Evolutionary conservation across 495 filamentous ascomycete genomes (phyloP).

Genomic region (Pyrenula massariospora): DNA sequence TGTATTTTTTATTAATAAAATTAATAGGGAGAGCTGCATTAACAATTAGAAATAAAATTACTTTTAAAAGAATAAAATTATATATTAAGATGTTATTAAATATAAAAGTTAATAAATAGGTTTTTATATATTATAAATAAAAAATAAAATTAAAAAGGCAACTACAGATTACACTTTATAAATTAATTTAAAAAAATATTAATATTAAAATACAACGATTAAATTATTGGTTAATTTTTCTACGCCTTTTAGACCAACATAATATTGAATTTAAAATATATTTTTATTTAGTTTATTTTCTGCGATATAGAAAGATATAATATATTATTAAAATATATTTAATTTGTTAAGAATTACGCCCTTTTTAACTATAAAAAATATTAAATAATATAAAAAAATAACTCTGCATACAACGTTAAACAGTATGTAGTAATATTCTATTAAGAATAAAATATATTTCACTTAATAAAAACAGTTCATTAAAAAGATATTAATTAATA

Average conservation of each 20-base stretch:
- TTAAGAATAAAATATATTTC: neutral
- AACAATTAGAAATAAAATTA: too few relatives aligned
- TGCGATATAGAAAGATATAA: neutral
- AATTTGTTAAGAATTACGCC: neutral
- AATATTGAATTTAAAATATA: neutral
- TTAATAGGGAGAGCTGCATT: too few relatives aligned
- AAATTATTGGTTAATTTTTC: neutral
- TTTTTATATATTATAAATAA: neutral
- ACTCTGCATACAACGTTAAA: neutral
- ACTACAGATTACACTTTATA: neutral
- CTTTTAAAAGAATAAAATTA: too few relatives aligned
- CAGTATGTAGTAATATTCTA: neutral
- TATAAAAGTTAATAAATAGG: neutral
- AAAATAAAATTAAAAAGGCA: neutral
- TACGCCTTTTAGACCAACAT: neutral
- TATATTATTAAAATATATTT: neutral
- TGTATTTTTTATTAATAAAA: too few relatives aligned
- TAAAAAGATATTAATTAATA: neutral
- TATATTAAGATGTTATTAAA: too few relatives aligned
- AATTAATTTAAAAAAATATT: neutral
- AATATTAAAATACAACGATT: neutral
- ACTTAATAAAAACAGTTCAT: neutral
- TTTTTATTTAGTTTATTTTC: neutral
- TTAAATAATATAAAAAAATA: neutral
- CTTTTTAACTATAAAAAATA: neutral